phyloP scores from a whole-genome alignment of 441 rosid genomes.

The Cnidoscolus chayamansa region DNA sequence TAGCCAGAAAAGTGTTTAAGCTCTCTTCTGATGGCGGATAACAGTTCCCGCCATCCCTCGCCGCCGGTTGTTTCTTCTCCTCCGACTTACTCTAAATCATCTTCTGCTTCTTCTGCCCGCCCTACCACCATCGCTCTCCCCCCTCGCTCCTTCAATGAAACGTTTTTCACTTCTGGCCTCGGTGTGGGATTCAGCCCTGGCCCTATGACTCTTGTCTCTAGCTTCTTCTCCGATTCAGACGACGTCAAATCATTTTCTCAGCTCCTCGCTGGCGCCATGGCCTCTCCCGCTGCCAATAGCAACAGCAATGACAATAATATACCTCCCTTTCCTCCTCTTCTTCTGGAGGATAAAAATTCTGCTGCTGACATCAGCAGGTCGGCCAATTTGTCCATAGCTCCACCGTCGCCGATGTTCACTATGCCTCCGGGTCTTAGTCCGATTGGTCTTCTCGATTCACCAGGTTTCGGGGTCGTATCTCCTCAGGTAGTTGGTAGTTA shows the following conservation, averaged over 20 bases:
- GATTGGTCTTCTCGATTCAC: conserved; percentile 55
- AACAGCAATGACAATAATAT: neutral
- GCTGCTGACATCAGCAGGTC: conserved; percentile 33
- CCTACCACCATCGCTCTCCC: conserved; percentile 67
- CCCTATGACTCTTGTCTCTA: conserved; percentile 84
- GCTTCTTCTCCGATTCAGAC: conserved; percentile 64
- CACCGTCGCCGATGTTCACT: conserved; percentile 49
- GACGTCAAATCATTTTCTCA: conserved; percentile 82
- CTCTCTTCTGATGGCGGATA: conserved; percentile 18
- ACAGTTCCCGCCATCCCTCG: neutral
- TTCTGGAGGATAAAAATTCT: conserved; percentile 16
- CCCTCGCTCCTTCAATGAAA: conserved; percentile 53
- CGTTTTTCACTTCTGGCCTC: conserved; percentile 37
- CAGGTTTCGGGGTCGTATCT: conserved; percentile 66
- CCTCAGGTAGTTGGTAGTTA: conserved; percentile 37
- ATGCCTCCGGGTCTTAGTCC: conserved; percentile 61
- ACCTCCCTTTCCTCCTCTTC: conserved; percentile 10
- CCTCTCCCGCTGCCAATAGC: conserved; percentile 43
- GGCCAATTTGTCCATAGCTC: conserved; percentile 45
- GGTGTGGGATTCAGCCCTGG: conserved; percentile 67
- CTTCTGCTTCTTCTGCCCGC: conserved; percentile 35
- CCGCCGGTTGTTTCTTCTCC: conserved; percentile 21
- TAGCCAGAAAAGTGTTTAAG: neutral
- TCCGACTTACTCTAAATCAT: conserved; percentile 16
- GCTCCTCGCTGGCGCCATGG: conserved; percentile 79